Percentiles rank a stretch among this genome's conserved stretches.
These are phyloP conservation scores for Chaetomiaceae sp. DNA, from an alignment of 2,329 filamentous ascomycete species.

Conservation along the genomic window DNA sequence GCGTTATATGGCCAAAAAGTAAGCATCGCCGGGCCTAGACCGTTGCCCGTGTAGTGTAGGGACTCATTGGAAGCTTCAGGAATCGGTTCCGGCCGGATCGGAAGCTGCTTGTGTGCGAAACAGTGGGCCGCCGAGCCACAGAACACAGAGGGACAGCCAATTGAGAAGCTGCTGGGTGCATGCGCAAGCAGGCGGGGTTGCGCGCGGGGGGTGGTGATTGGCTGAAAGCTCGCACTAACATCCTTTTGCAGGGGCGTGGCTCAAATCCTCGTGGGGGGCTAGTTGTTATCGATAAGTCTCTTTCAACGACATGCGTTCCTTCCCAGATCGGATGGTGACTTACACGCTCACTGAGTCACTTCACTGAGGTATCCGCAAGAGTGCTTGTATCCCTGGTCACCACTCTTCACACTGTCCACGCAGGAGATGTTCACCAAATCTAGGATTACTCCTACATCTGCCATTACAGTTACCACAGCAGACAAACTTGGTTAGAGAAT, in stretches of 20 bases:
- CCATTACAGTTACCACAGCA: too few relatives aligned
- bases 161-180: too few relatives aligned
- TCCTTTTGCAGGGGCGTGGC: too few relatives aligned
- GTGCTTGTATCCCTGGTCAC: not conserved
- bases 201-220: too few relatives aligned
- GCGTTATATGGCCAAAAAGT: not conserved
- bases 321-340: not conserved
- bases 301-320: constrained; percentile 15
- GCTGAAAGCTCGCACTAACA: too few relatives aligned
- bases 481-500: too few relatives aligned
- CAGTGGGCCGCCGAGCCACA: too few relatives aligned
- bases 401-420: not conserved
- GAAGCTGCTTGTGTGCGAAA: too few relatives aligned
- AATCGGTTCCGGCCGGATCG: not conserved
- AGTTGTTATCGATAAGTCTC: constrained; percentile 12
- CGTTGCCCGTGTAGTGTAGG: not conserved
- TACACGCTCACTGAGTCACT: not conserved
- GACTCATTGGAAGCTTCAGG: not conserved
- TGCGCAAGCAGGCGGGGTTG: too few relatives aligned
- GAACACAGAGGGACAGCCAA: too few relatives aligned
- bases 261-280: too few relatives aligned
- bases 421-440: not conserved
- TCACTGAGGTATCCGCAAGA: not conserved
- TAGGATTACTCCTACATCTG: not conserved
- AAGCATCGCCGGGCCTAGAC: not conserved